Conservation (phyloP, 164 flowering plant genomes). For the Aristolochia californica region DNA sequence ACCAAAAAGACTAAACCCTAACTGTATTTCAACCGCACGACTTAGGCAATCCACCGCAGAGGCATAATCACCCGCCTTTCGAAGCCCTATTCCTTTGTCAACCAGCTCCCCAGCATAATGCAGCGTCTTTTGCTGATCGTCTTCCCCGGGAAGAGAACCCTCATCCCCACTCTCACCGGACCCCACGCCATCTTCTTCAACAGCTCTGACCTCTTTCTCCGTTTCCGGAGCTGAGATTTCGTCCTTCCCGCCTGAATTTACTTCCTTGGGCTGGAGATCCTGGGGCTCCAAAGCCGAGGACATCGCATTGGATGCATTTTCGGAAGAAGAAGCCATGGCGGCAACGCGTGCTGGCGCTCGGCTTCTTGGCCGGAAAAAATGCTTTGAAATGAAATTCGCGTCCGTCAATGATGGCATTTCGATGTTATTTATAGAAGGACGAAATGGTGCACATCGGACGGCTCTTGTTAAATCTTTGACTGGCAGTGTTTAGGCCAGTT, state of each 20-base stretch:
- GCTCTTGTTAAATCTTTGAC: neutral
- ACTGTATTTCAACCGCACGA: constrained; percentile 95
- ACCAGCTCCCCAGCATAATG: constrained; percentile 54
- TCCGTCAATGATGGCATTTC: neutral
- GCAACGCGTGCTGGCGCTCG: too few species aligned
- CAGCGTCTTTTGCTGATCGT: constrained; percentile 32
- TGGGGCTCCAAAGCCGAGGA: neutral
- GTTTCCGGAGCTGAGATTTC: neutral
- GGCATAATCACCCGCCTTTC: constrained; percentile 38
- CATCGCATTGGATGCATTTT: constrained; percentile 4
- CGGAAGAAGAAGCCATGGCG: constrained; percentile 1
- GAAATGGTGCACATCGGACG: constrained; percentile 1
- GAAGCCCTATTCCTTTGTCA: constrained; percentile 48
- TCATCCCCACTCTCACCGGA: neutral
- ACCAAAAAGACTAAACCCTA: constrained; percentile 9
- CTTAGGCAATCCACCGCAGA: constrained; percentile 79
- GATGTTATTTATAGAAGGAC: neutral
- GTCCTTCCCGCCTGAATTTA: too few species aligned
- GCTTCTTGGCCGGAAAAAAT: constrained; percentile 1
- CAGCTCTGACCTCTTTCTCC: neutral
- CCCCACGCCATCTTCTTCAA: neutral
- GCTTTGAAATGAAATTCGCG: neutral
- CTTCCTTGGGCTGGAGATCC: constrained; percentile 1
- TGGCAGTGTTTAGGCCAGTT: too few species aligned
- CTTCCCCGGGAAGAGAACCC: constrained; percentile 4